phyloP scores from a whole-genome alignment of 164 flowering plant genomes.

The Echeveria elegans region DNA sequence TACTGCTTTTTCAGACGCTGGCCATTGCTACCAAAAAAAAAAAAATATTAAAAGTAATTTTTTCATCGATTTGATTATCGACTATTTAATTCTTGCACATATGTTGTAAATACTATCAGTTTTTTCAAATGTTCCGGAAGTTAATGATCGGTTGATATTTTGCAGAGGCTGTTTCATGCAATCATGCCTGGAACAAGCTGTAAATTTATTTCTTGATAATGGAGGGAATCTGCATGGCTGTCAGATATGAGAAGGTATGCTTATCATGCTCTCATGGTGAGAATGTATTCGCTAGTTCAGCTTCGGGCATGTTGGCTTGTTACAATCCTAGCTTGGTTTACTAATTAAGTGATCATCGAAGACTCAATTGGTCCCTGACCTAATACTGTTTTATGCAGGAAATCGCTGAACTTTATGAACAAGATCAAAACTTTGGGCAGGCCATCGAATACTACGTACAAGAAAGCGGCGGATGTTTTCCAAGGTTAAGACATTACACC shows the following conservation, averaged over 20 bases:
- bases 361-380: not conserved
- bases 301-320: not conserved
- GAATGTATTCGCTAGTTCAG: not conserved
- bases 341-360: not conserved
- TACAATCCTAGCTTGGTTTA: not conserved
- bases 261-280: not conserved
- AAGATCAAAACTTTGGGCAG: constrained; percentile 43
- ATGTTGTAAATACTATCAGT: too few species aligned
- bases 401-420: constrained; percentile 15
- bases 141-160: not conserved
- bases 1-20: constrained; percentile 39
- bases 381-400: constrained; percentile 34
- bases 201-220: constrained; percentile 54
- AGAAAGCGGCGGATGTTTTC: not conserved
- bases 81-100: not conserved
- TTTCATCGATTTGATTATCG: not conserved
- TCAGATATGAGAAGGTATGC: constrained; percentile 74
- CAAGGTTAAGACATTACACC: not conserved
- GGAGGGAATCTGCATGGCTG: constrained; percentile 88
- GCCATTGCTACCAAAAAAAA: constrained; percentile 49
- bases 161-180: constrained; percentile 78
- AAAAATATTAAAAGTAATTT: constrained; percentile 26
- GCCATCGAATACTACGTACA: constrained; percentile 33
- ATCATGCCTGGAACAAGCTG: constrained; percentile 60
- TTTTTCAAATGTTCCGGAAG: not conserved